A percentile compares a stretch with the other conserved stretches of the same genome.
phyloP scores from a whole-genome alignment of 2,329 filamentous ascomycete genomes.

The Daldinia sp. region DNA sequence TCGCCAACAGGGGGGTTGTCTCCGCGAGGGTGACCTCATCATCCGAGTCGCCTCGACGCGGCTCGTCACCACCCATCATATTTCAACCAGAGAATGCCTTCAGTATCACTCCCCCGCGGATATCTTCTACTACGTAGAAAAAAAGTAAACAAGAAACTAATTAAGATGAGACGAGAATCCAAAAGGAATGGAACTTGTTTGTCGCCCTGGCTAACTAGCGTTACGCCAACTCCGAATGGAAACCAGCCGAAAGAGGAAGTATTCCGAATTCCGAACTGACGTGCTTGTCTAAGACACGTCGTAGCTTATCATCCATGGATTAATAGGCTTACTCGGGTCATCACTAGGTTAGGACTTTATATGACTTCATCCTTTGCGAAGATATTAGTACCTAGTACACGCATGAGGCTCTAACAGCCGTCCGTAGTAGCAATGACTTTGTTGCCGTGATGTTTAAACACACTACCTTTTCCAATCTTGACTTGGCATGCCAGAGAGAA shows the following conservation, averaged over 20 bases:
- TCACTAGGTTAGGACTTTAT: no score
- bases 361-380: not conserved
- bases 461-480: no score
- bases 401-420: no score
- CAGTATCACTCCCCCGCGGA: not conserved
- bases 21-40: slow-evolving; percentile 25
- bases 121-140: not conserved
- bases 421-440: no score
- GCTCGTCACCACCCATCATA: slow-evolving; percentile 14
- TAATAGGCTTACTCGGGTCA: not conserved
- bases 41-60: slow-evolving; percentile 8
- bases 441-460: no score
- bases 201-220: not conserved
- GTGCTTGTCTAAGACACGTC: not conserved
- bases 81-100: not conserved
- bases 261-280: slow-evolving; percentile 15
- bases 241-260: slow-evolving; percentile 12
- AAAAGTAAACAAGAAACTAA: slow-evolving; percentile 1
- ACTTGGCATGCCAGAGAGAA: no score
- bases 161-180: not conserved
- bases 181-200: not conserved
- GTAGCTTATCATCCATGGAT: not conserved
- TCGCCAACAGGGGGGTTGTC: slow-evolving; percentile 17
- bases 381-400: no score
- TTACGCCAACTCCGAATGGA: not conserved